These are phyloP conservation scores for Plasmodium cynomolgi DNA, from an alignment of 169 alveolate species.

Conservation along the genomic window DNA sequence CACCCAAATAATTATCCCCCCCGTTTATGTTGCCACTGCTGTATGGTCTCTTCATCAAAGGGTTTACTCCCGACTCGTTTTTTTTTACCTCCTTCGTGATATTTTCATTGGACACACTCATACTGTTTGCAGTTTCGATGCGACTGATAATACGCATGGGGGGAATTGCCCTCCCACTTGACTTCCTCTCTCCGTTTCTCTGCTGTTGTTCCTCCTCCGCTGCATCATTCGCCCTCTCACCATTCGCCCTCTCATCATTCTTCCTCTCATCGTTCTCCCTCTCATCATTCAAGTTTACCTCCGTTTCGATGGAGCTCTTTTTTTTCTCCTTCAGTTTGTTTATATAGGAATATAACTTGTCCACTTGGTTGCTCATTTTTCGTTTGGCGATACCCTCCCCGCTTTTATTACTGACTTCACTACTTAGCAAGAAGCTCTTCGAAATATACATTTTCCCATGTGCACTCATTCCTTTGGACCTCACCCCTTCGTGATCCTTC, in stretches of 20 bases:
- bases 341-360: slow-evolving; percentile 58
- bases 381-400: background rate
- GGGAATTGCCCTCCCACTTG: background rate
- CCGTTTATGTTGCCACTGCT: background rate
- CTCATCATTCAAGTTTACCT: background rate
- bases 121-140: background rate
- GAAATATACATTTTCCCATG: background rate
- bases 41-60: background rate
- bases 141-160: background rate
- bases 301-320: background rate
- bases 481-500: background rate
- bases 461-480: background rate
- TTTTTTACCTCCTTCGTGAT: background rate
- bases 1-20: background rate
- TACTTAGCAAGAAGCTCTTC: slow-evolving; percentile 2
- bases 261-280: background rate
- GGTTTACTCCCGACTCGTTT: background rate
- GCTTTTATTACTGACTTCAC: slow-evolving; percentile 14
- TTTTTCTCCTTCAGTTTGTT: slow-evolving; percentile 51
- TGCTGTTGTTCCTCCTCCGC: background rate
- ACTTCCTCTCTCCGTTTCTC: background rate
- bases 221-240: background rate
- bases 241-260: too few species aligned
- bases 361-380: slow-evolving; percentile 43
- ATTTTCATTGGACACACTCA: background rate